Evolutionary conservation across 768 basidiomycete species (phyloP).

Genomic region (Russula foetens): DNA sequence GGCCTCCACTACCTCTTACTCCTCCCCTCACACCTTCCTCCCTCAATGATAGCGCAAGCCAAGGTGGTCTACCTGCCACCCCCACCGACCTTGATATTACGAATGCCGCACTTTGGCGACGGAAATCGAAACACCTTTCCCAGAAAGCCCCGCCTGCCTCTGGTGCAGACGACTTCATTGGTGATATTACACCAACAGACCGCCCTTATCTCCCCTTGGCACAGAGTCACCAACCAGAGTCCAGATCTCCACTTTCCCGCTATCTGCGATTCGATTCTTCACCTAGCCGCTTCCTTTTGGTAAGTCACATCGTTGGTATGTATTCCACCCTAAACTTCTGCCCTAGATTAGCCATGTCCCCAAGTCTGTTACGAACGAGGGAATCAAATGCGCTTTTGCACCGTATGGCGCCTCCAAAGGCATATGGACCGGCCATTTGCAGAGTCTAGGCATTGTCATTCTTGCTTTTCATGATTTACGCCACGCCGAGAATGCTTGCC

Average conservation of each 20-base stretch:
- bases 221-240: not conserved
- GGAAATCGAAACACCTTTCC: not conserved
- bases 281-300: constrained; percentile 27
- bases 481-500: constrained; percentile 15
- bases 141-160: constrained; percentile 3
- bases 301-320: constrained; percentile 3
- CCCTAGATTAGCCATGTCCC: constrained; percentile 18
- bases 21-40: constrained; percentile 67
- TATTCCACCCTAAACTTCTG: not conserved
- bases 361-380: constrained; percentile 3
- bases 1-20: constrained; percentile 41
- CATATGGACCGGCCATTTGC: constrained; percentile 18
- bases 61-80: constrained; percentile 24
- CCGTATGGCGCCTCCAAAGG: constrained; percentile 17
- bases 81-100: constrained; percentile 24
- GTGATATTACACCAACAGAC: constrained; percentile 11
- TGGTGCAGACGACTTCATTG: not conserved
- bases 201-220: not conserved
- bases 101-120: constrained; percentile 16
- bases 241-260: not conserved
- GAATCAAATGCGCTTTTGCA: constrained; percentile 15
- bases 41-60: constrained; percentile 32
- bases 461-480: constrained; percentile 20
- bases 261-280: not conserved
- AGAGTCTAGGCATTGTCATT: constrained; percentile 16